Base-by-base conservation (phyloP, 2,329 filamentous ascomycete species). In the Lasiodiplodia theobromae region DNA sequence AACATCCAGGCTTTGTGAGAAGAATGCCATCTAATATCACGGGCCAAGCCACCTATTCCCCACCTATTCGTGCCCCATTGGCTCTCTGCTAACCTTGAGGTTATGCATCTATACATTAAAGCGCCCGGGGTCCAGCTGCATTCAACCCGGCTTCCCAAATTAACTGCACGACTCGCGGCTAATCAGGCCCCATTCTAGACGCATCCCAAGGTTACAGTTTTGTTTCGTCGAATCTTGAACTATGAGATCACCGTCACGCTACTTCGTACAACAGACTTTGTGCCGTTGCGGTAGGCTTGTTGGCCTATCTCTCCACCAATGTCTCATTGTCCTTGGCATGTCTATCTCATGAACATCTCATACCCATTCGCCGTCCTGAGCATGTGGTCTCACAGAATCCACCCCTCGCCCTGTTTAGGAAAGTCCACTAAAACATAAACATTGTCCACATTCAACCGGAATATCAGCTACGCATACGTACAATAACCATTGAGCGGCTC, bases 71-170 rank as follows among this genome's bases (percentile, higher is more conserved):
- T 23, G 25, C 10, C 47, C n/a, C 16, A 16, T 63, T 14, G 38
- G 18, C 23, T 12, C 25, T 34, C 47, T 49, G 4, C 47, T 37
- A 51, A 37, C 40, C 44, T 44, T 38, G 44, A 31, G 28, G 47
- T 52, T 64, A 47, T 38, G 31, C 60, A 64, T 10, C 6, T 64
- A 52, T 38, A 64, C 28, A 52, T 64, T 25, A 64, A 52, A 49
- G 21, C 5, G 14, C 23, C 25, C 12, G 7, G 21, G 44, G 18
- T 44, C 51, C 31, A 52, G 52, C 44, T 64, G 31, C 44, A 49
- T 31, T 51, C 60, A 31, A 52, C 44, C 60, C 60, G 60, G 47
- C 47, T 31, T 64, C 51, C 60, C 60, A 64, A 6, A 64, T 64
- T 64, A 64, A 64, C 31, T 31, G n/a, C 60, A 64, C 47, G 60